Evolutionary conservation across 2,329 filamentous ascomycete species (phyloP).

Genomic region (Aspergillus costaricaensis): DNA sequence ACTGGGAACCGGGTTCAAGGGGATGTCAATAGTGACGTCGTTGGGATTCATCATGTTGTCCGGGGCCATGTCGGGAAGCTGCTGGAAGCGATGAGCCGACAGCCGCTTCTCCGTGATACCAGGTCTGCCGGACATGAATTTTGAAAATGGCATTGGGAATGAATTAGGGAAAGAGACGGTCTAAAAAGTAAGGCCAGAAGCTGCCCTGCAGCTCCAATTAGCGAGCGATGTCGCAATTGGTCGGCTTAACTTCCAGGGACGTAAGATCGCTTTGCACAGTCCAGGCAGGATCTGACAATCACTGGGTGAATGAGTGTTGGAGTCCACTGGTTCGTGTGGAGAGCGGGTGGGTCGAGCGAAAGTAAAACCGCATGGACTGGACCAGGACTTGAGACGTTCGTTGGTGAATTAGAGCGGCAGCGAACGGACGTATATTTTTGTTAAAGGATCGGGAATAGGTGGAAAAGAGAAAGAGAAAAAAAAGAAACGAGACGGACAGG

Average conservation of each 20-base stretch:
- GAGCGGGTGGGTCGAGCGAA: slow-evolving; percentile 1
- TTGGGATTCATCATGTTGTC: slow-evolving; percentile 50
- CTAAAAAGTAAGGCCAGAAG: slow-evolving; percentile 4
- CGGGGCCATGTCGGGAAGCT: slow-evolving; percentile 36
- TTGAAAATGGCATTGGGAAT: not conserved
- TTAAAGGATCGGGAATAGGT: not conserved
- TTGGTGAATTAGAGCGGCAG: not conserved
- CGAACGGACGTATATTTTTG: not conserved
- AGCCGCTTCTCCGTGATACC: slow-evolving; percentile 45
- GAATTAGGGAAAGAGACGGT: not conserved
- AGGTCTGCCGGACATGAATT: slow-evolving; percentile 36
- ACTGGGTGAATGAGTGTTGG: not conserved
- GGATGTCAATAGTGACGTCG: slow-evolving; percentile 63
- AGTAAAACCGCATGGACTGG: slow-evolving; percentile 6
- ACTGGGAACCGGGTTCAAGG: slow-evolving; percentile 58
- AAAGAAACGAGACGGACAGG: not conserved
- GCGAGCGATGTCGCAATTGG: slow-evolving; percentile 7
- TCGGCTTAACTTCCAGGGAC: not conserved
- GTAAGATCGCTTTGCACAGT: slow-evolving; percentile 3
- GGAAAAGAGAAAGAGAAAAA: not conserved
- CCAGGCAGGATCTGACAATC: slow-evolving; percentile 6
- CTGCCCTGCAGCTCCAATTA: slow-evolving; percentile 6
- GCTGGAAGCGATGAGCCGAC: slow-evolving; percentile 49
- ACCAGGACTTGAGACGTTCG: not conserved
- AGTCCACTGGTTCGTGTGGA: slow-evolving; percentile 12